phyloP scores from a whole-genome alignment of 2,329 filamentous ascomycete genomes.

The Talaromyces albobiverticillius region DNA sequence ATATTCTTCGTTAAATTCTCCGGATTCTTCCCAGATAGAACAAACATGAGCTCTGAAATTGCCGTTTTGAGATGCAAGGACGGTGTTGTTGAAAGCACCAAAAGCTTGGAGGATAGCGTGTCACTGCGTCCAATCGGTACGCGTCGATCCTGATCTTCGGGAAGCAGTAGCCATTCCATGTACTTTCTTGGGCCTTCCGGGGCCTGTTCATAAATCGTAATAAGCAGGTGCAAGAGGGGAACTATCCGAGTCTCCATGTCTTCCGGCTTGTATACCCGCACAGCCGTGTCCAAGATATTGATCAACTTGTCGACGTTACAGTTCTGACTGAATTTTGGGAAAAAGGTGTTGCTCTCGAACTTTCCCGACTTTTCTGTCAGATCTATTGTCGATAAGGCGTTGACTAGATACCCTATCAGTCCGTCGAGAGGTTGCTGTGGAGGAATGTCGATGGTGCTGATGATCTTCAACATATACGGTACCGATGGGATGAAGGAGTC shows the following conservation, averaged over 20 bases:
- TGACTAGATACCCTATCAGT: constrained; percentile 69
- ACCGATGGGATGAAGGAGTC: constrained; percentile 66
- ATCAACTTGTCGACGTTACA: constrained; percentile 64
- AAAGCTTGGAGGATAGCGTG: constrained; percentile 70
- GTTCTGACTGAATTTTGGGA: constrained; percentile 61
- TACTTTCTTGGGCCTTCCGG: constrained; percentile 59
- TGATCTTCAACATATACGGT: constrained; percentile 66
- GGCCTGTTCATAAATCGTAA: constrained; percentile 67
- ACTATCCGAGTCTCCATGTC: constrained; percentile 71
- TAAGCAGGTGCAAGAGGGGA: constrained; percentile 71
- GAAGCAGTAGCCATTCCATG: constrained; percentile 69
- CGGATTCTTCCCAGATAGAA: constrained; percentile 78
- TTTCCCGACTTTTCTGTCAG: constrained; percentile 55
- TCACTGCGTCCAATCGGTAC: constrained; percentile 72
- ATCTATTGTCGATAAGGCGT: constrained; percentile 77
- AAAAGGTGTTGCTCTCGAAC: constrained; percentile 55
- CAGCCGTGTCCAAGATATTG: constrained; percentile 65
- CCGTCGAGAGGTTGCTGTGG: constrained; percentile 69
- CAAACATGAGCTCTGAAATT: constrained; percentile 78
- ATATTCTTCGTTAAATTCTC: constrained; percentile 83
- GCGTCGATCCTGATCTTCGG: constrained; percentile 71
- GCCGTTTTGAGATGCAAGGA: constrained; percentile 70
- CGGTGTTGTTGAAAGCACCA: constrained; percentile 74
- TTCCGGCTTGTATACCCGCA: constrained; percentile 60
- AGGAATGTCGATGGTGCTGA: constrained; percentile 60